Percentiles rank a stretch among this genome's conserved stretches.
Conservation (phyloP, 352 stramenopile genomes). For the Pythium brachiatum region DNA sequence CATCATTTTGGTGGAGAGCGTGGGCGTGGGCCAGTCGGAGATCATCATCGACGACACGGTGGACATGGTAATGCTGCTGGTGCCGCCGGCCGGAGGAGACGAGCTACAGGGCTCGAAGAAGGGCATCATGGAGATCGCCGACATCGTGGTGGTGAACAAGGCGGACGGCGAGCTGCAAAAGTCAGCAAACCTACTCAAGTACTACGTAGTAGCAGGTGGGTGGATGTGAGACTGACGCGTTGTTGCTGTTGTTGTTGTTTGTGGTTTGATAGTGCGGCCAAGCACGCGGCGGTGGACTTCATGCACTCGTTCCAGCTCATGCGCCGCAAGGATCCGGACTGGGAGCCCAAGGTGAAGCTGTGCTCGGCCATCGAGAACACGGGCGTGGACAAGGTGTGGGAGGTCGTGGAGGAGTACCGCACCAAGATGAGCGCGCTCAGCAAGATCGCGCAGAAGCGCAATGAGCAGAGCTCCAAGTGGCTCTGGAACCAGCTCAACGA, state of each 20-base stretch:
- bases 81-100: slow-evolving; percentile 95
- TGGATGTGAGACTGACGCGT: not conserved
- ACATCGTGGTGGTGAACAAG: slow-evolving; percentile 98
- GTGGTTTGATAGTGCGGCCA: slow-evolving; percentile 42
- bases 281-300: slow-evolving; percentile 71
- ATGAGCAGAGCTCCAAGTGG: slow-evolving; percentile 72
- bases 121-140: slow-evolving; percentile 97
- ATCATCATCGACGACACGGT: slow-evolving; percentile 96
- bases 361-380: slow-evolving; percentile 64
- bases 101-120: slow-evolving; percentile 98
- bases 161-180: slow-evolving; percentile 88
- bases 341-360: slow-evolving; percentile 77
- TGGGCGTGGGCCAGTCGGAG: slow-evolving; percentile 97
- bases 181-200: too few species aligned
- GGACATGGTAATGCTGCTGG: slow-evolving; percentile 95
- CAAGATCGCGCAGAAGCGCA: slow-evolving; percentile 74
- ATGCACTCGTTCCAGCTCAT: slow-evolving; percentile 83
- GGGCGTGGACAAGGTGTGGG: slow-evolving; percentile 73
- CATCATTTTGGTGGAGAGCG: slow-evolving; percentile 96
- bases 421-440: slow-evolving; percentile 48
- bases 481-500: slow-evolving; percentile 82
- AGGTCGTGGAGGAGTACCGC: slow-evolving; percentile 59
- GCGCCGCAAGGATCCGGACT: slow-evolving; percentile 78
- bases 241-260: not conserved
- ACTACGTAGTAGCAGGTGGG: too few species aligned